Conservation (phyloP, 2,329 filamentous ascomycete genomes). For the Cryphonectria nitschkei region DNA sequence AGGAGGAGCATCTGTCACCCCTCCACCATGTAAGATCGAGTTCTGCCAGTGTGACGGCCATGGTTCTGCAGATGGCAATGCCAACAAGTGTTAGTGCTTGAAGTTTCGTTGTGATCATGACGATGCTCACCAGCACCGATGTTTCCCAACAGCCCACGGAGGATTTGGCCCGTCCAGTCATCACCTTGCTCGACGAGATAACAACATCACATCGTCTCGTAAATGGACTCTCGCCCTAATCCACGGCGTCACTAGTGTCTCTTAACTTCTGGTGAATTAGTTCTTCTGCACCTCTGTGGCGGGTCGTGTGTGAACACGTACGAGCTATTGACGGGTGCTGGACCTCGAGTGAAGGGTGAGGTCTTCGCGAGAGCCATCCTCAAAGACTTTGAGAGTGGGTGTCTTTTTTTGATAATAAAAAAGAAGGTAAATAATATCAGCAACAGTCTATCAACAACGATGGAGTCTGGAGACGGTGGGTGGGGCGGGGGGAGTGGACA, state of each 20-base stretch:
- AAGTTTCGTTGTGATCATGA: neutral
- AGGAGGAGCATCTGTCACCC: neutral
- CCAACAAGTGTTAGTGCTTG: neutral
- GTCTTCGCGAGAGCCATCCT: constrained; percentile 24
- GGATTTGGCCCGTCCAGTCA: neutral
- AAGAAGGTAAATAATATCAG: neutral
- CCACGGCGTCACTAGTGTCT: neutral
- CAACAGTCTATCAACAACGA: neutral
- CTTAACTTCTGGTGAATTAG: no score
- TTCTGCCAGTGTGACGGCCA: neutral
- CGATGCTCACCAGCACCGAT: neutral
- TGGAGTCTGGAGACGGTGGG: no score
- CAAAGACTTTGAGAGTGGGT: constrained; percentile 20
- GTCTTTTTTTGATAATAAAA: neutral
- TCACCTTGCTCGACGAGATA: neutral
- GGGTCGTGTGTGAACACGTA: neutral
- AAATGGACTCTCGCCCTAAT: neutral
- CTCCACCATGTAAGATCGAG: neutral
- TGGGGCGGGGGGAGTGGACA: neutral
- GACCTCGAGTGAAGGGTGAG: constrained; percentile 1
- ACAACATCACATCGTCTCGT: neutral
- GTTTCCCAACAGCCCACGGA: neutral
- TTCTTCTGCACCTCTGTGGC: neutral
- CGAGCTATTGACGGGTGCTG: constrained; percentile 2
- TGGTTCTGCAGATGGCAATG: neutral